phyloP scores from a whole-genome alignment of 2,329 filamentous ascomycete genomes.

The Colletotrichum kahawae region DNA sequence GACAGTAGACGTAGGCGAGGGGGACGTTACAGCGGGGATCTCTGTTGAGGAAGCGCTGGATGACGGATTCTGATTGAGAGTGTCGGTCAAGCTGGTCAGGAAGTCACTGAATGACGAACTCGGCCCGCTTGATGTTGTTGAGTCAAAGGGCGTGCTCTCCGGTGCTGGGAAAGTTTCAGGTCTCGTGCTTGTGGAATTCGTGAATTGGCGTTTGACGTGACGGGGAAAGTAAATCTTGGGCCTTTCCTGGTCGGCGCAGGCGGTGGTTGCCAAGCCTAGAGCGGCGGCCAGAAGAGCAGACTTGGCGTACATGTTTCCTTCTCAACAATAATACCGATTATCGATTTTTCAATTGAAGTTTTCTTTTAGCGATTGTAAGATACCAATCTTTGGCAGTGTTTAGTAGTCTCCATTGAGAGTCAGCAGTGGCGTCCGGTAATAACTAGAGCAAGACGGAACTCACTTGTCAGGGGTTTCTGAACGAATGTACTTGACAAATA shows the following conservation, averaged over 20 bases:
- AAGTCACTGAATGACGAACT: constrained; percentile 12
- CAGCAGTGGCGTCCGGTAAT: background rate
- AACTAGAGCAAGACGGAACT: constrained; percentile 18
- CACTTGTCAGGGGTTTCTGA: constrained; percentile 50
- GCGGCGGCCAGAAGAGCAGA: constrained; percentile 52
- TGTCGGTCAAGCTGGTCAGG: constrained; percentile 20
- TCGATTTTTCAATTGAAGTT: background rate
- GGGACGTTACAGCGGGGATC: background rate
- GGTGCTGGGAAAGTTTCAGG: constrained; percentile 28
- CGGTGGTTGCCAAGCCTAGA: constrained; percentile 51
- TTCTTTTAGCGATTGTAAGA: constrained; percentile 20
- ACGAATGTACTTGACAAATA: constrained; percentile 66
- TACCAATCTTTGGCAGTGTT: constrained; percentile 1
- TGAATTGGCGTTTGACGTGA: constrained; percentile 57
- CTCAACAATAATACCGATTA: background rate
- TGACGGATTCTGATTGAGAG: constrained; percentile 14
- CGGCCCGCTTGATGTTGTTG: background rate
- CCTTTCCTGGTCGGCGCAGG: constrained; percentile 47
- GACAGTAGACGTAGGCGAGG: background rate
- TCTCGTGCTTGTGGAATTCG: constrained; percentile 46
- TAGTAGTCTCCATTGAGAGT: background rate
- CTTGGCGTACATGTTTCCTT: constrained; percentile 53
- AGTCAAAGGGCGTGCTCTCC: constrained; percentile 26
- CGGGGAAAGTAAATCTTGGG: constrained; percentile 64
- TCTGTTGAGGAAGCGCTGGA: background rate